A percentile compares a stretch with the other conserved stretches of the same genome.
phyloP scores from a whole-genome alignment of 441 rosid species.

The Bocquillonia castaneifolia region DNA sequence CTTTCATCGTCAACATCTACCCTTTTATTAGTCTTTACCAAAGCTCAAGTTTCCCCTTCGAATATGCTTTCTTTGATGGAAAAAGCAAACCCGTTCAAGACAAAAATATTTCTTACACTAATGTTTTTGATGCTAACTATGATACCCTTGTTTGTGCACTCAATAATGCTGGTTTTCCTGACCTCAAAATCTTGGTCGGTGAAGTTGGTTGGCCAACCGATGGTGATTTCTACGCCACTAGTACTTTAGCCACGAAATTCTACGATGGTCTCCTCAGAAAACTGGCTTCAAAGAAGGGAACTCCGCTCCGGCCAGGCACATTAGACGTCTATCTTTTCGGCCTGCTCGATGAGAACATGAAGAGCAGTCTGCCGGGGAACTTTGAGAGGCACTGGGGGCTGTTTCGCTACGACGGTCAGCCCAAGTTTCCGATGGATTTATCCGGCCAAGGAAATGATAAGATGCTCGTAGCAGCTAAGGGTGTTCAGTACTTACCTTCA shows the following conservation, averaged over 20 bases:
- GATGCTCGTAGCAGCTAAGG: constrained; percentile 54
- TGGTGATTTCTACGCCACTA: constrained; percentile 37
- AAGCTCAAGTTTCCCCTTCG: constrained; percentile 50
- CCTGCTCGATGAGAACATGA: constrained; percentile 60
- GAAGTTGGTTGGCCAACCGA: constrained; percentile 98
- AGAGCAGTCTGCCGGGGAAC: constrained; percentile 55
- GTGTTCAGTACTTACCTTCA: constrained; percentile 45
- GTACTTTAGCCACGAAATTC: constrained; percentile 44
- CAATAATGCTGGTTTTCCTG: constrained; percentile 36
- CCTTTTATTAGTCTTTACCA: constrained; percentile 80
- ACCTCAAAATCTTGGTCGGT: constrained; percentile 64
- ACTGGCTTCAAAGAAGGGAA: constrained; percentile 46
- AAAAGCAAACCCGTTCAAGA: constrained; percentile 33
- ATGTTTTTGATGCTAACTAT: constrained; percentile 79
- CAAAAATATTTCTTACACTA: constrained; percentile 36
- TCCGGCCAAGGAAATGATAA: constrained; percentile 49
- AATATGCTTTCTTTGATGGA: constrained; percentile 56
- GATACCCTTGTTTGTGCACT: constrained; percentile 71
- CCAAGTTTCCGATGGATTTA: constrained; percentile 68
- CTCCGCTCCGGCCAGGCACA: constrained; percentile 53
- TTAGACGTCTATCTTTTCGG: constrained; percentile 57
- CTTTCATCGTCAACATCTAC: constrained; percentile 80
- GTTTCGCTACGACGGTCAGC: constrained; percentile 64
- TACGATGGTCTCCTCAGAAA: constrained; percentile 64
- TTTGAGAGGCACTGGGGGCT: constrained; percentile 92